Base-by-base conservation (phyloP, 2,329 filamentous ascomycete genomes). In the Hypoxylon sp. region DNA sequence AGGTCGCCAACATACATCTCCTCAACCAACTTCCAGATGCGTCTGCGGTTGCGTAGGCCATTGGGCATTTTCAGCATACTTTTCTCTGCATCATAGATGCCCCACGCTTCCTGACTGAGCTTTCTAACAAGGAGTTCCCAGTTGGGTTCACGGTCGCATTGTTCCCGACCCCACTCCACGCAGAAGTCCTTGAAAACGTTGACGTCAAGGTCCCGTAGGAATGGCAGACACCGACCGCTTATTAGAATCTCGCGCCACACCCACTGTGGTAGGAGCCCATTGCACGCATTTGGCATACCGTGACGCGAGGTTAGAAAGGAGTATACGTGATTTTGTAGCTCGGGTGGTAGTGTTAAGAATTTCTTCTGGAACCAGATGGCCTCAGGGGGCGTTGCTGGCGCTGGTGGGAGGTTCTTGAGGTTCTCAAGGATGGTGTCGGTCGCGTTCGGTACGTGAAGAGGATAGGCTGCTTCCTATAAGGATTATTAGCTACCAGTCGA, bases 1-100 rank as follows among this genome's bases (percentile, higher is more conserved):
- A 70, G 37, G 48, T 74, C 68, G n/a, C 72, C 67, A 4, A 74
- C 71, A 13, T 59, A 72, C 71, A 74, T 73, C 33, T 73, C 71
- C 29, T 71, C 68, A 3, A 70, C 57, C 13, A 75, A 35, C 53
- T 71, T 64, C 72, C 71, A 75, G 3, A 73, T 71, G 4, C 71
- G 68, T 22, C 70, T 53, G 1, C 72, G 58, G 35, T 73, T 75
- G 1, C 68, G 67, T 37, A 73, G 56, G 5, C 73, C 68, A 6
- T 57, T 56, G 0, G 73, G 67, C 1, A 72, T 44, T 11, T 65
- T 46, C 22, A 73, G 6, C 8, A 37, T 33, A 14, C 58, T 65
- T 1, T 29, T 60, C 17, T 64, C 52, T 5, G 52, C 61, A 8
- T 68, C 52, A 31, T 47, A 63, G n/a, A 62, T 24, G 14, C 57